These are phyloP conservation scores for Aspergillus steynii DNA, from an alignment of 495 filamentous ascomycete species.

Conservation along the genomic window DNA sequence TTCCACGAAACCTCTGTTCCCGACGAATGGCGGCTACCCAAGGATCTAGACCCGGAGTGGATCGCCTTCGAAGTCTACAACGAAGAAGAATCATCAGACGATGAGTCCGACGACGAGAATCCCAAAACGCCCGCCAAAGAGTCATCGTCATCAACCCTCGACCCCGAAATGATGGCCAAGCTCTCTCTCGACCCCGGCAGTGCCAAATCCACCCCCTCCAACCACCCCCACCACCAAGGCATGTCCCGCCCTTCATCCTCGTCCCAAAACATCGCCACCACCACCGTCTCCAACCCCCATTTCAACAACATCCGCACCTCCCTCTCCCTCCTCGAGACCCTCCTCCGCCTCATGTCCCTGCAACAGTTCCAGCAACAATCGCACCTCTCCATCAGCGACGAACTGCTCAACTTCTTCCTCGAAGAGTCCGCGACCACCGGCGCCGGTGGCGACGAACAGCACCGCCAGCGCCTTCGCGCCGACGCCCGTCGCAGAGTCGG, in stretches of 20 bases:
- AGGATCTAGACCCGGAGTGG: constrained; percentile 90
- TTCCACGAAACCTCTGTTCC: constrained; percentile 40
- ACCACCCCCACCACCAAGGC: constrained; percentile 25
- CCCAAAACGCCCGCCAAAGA: constrained; percentile 21
- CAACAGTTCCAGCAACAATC: constrained; percentile 96
- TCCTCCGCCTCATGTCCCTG: constrained; percentile 88
- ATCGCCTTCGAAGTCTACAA: constrained; percentile 87
- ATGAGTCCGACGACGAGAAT: constrained; percentile 55
- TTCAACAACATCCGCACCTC: constrained; percentile 69
- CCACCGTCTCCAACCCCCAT: constrained; percentile 40
- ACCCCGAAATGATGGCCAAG: constrained; percentile 43
- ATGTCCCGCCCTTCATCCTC: constrained; percentile 18
- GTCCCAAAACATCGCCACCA: constrained; percentile 26
- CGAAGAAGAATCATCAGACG: constrained; percentile 61
- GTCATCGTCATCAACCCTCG: constrained; percentile 23
- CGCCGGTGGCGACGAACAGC: constrained; percentile 68
- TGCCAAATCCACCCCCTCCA: constrained; percentile 20
- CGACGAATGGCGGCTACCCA: constrained; percentile 66
- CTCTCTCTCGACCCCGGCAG: constrained; percentile 34
- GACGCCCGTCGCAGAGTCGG: constrained; percentile 79
- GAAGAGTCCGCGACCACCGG: constrained; percentile 75
- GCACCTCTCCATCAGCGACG: constrained; percentile 91
- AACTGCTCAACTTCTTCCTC: constrained; percentile 92
- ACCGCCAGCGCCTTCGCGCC: constrained; percentile 65
- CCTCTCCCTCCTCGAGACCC: constrained; percentile 89